Evolutionary conservation across 495 filamentous ascomycete species (phyloP), one percentile per base, ranked within the genome.

Genomic region (Penicillium antarcticum): DNA sequence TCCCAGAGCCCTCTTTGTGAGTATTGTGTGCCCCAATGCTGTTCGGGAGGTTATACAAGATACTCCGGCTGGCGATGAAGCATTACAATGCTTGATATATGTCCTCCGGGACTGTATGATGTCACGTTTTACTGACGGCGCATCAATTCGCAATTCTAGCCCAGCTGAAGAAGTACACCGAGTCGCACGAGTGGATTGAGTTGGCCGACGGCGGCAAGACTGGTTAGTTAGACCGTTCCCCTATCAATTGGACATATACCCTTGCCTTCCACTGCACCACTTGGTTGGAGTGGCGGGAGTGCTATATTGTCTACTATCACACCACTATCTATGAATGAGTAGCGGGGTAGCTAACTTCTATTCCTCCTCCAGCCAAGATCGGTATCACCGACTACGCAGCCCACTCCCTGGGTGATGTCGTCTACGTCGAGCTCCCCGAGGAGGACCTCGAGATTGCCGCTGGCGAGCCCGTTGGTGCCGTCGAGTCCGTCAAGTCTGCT

Each of bases 141-240:
- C 36, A 49, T 51, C 53, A 42, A 54, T 57, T 56, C 45, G 18
- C 37, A 49, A 29, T 10, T 52, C 35, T 38, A 80, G 77, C 62
- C 50, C 64, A 72, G 56, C 75, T 85, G 59, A 92, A 94, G 79
- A 90, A 87, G 65, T 98, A 95, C 80, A 97, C 95, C 59, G 84
- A 89, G 68, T 95, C 96, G 60, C 94, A 98, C 77, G 94, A 98
- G 77, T 98, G 95, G 95, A 83, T 98, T 61, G 88, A 96, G 71
- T 74, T 96, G 29, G 82, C 82, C 42, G 82, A 79, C 24, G 84
- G 94, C 71, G 81, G 83, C 56, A 89, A 73, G 58, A 72, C 61
- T 37, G 71, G 70, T 74, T 31, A 62, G 70, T 63, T 32, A 23
- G 16, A 32, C 17, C 24, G 29, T 23, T 19, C 16, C 21, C 19